Evolutionary conservation across 331 rosid genomes (phyloP).

Genomic region (Saraca asoca): DNA sequence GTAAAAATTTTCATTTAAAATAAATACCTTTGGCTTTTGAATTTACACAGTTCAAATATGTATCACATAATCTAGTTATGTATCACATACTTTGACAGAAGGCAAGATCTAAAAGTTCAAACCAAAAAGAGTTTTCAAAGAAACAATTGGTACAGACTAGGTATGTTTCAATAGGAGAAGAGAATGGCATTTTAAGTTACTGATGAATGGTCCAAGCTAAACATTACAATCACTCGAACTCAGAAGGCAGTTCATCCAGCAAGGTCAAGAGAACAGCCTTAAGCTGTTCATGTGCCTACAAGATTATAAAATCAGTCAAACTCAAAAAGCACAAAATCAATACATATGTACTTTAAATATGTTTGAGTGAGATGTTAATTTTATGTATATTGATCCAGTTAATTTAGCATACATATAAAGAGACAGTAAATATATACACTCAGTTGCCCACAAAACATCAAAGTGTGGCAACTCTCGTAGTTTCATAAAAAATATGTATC

Average conservation of each 20-base stretch:
- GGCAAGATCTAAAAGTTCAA: no score
- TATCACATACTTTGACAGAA: no score
- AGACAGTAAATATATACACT: constrained; percentile 41
- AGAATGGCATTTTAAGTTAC: no score
- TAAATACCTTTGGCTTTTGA: not conserved
- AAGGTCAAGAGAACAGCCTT: constrained; percentile 86
- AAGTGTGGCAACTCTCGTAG: constrained; percentile 91
- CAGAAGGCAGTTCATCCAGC: constrained; percentile 86
- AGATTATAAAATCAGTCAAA: constrained; percentile 34
- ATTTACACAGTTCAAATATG: not conserved
- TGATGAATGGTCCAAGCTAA: no score
- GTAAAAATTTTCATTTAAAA: not conserved
- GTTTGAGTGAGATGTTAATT: constrained; percentile 14
- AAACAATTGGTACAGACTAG: constrained; percentile 28
- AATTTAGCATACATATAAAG: constrained; percentile 20
- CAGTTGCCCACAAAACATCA: constrained; percentile 96
- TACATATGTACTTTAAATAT: constrained; percentile 3
- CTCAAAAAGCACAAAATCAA: constrained; percentile 33
- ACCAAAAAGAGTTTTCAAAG: no score
- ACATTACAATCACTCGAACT: constrained; percentile 74
- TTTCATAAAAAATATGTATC: constrained; percentile 95
- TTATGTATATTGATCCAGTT: constrained; percentile 26
- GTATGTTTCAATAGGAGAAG: constrained; percentile 81
- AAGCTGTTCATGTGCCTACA: constrained; percentile 93
- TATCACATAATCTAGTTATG: not conserved